A percentile compares a stretch with the other conserved stretches of the same genome.
Evolutionary conservation across 768 basidiomycete genomes (phyloP).

Genomic region (Auricularia cornea): DNA sequence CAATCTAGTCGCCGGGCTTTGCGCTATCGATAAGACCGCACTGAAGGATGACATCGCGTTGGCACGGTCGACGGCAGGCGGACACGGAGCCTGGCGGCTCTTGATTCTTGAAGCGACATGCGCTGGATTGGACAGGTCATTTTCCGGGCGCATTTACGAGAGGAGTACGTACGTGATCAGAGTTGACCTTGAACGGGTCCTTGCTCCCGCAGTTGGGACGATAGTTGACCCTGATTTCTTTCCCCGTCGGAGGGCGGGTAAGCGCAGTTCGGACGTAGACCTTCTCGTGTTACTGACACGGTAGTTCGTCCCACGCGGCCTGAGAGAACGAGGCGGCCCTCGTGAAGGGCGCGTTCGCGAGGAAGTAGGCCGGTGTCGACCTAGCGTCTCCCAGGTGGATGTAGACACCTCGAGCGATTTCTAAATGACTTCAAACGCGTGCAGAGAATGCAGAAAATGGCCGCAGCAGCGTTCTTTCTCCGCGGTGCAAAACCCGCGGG

Average conservation of each 20-base stretch:
- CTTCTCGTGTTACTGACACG: conserved; percentile 94
- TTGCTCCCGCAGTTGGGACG: conserved; percentile 91
- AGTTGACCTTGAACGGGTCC: conserved; percentile 94
- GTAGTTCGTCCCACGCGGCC: conserved; percentile 90
- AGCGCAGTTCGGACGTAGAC: conserved; percentile 98
- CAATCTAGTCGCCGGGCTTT: conserved; percentile 97
- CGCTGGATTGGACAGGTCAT: conserved; percentile 53
- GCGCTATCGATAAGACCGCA: conserved; percentile 99
- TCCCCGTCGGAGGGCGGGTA: conserved; percentile 84
- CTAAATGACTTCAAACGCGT: conserved; percentile 64
- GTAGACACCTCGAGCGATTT: conserved; percentile 96
- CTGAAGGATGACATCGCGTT: conserved; percentile 90
- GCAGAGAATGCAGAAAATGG: background rate
- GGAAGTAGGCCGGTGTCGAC: conserved; percentile 93
- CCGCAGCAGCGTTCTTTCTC: conserved; percentile 65
- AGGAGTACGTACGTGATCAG: conserved; percentile 64
- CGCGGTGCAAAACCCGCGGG: conserved; percentile 85
- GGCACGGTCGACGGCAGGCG: conserved; percentile 91
- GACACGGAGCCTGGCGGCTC: conserved; percentile 98
- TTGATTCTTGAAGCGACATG: conserved; percentile 96
- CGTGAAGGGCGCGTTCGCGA: conserved; percentile 86
- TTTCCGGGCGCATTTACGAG: background rate
- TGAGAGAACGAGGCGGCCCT: conserved; percentile 95
- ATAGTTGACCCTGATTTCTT: conserved; percentile 89
- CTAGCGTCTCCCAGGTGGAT: conserved; percentile 89